Base-by-base conservation (phyloP, 192 early-diverging fungal species). In the Funneliformis mosseae region DNA sequence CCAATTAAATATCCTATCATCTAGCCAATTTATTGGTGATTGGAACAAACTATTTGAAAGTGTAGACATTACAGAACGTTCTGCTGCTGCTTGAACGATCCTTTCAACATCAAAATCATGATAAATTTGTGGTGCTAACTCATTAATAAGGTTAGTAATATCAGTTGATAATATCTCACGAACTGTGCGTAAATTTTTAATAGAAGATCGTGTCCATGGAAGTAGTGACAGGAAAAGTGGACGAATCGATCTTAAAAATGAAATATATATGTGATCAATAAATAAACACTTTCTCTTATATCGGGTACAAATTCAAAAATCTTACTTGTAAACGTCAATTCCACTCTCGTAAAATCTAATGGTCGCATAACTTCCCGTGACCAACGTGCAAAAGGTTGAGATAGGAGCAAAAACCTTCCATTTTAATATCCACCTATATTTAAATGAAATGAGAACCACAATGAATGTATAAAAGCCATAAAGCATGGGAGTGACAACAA, bases 141-240 rank as follows among this genome's bases (percentile, higher is more conserved):
- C 95, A 63, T 95, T 94, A 76, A 99, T 94, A 33, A 95, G 78
- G 2, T 89, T 87, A 21, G 92, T 95, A 71, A 99, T 91, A 62
- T 94, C 89, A 69, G 88, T 87, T 16, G 94, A 91, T 2, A 99
- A 89, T 61, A 94, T 87, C 42, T 91, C 85, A 33, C 97, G 91
- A 41, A 89, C 88, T 25, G 83, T 82, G 21, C 93, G 90, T 61
- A 99, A 88, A 74, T 89, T 91, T 72, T 85, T 88, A 63, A 92
- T 88, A 80, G 88, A 77, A 81, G 82, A 46, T 85, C 89, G 76
- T 83, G 82, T 78, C 79, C 86, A 84, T 80, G 91, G 84, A 5
- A 90, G 82, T 41, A 93, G 73, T 21, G 94, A 91, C 62, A 99
- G 80, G 73, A 94, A 95, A 38, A 97, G 86, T 9, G 97, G 97